Conservation (phyloP, 306 rosid genomes). For the Alnus rubra region DNA sequence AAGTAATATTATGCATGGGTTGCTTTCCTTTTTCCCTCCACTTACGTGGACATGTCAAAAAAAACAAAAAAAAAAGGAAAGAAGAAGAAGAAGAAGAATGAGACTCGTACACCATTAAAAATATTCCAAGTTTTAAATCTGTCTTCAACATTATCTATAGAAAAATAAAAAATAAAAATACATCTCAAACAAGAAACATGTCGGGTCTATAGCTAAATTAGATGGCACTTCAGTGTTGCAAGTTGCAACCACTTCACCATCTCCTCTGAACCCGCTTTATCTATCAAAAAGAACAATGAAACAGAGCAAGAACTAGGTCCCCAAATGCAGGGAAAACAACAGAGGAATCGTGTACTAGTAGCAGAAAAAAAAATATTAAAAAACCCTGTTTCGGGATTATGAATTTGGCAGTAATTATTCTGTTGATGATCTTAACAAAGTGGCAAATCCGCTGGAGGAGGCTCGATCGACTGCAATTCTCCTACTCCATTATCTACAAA, state of each 20-base stretch:
- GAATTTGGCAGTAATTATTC: not conserved
- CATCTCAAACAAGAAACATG: conserved; percentile 26
- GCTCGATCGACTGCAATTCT: conserved; percentile 59
- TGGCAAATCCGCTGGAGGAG: conserved; percentile 77
- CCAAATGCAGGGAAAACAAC: conserved; percentile 54
- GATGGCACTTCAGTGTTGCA: conserved; percentile 6
- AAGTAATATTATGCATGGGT: too few species aligned
- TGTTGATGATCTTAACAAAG: conserved; percentile 46
- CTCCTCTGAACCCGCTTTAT: conserved; percentile 36
- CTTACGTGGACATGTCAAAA: too few species aligned
- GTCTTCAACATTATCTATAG: conserved; percentile 6
- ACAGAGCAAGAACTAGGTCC: conserved; percentile 37
- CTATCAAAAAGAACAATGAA: conserved; percentile 27
- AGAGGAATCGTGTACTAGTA: not conserved
- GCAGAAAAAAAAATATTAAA: conserved; percentile 12
- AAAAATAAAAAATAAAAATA: not conserved
- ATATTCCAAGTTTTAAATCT: conserved; percentile 12
- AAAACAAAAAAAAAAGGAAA: too few species aligned
- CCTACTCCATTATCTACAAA: conserved; percentile 84
- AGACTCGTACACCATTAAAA: not conserved
- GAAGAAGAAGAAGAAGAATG: too few species aligned
- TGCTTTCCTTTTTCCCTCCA: too few species aligned
- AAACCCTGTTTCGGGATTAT: conserved; percentile 18
- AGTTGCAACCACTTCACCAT: conserved; percentile 1
- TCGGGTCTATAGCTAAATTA: conserved; percentile 18